Base-by-base conservation (phyloP, 305 asterid species). In the Fraxinus angustifolia region DNA sequence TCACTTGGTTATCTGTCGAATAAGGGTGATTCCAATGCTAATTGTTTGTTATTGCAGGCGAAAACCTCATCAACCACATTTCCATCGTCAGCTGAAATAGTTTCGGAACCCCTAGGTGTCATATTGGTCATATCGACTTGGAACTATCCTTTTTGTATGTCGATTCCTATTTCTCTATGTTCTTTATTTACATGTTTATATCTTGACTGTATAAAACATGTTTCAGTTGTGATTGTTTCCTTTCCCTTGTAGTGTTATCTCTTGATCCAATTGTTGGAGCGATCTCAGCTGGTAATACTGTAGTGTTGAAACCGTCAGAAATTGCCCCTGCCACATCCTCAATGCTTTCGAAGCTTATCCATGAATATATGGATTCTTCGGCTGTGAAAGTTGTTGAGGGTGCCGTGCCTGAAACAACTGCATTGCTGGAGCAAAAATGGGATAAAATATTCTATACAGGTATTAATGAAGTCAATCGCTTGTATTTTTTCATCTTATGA, bases 301-400 rank as follows among this genome's bases (percentile, higher is more conserved):
- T 91, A 53, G 93, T 93, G 42, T 81, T 93, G 88, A 93, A 93
- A 89, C 97, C 98, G 40, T 93, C 98, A 2, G 98, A 93, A 88
- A 78, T 91, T 14, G 85, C 98, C 86, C 93, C 94, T 0, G 96
- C 93, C 71, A 88, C 94, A 45, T 92, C 98, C 2, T 83, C 91
- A 3, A 45, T 92, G 74, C 90, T 93, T 8, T 84, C 92, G 1
- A 86, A 88, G 72, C 91, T 93, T 78, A 79, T 93, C 16, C 89
- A 87, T 31, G 79, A 86, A 76, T 93, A 90, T 75, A 83, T 92
- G 89, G 97, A 93, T 78, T 73, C 84, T 62, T 85, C 93, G 11
- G 95, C 95, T 7, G 85, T 93, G 10, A 93, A 84, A 86, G 95
- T 93, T 78, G 56, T 93, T 16, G 95, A 89, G 85, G 97, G 98